Base-by-base conservation (phyloP, 2,329 filamentous ascomycete genomes). In the Lecanosticta acicola region DNA sequence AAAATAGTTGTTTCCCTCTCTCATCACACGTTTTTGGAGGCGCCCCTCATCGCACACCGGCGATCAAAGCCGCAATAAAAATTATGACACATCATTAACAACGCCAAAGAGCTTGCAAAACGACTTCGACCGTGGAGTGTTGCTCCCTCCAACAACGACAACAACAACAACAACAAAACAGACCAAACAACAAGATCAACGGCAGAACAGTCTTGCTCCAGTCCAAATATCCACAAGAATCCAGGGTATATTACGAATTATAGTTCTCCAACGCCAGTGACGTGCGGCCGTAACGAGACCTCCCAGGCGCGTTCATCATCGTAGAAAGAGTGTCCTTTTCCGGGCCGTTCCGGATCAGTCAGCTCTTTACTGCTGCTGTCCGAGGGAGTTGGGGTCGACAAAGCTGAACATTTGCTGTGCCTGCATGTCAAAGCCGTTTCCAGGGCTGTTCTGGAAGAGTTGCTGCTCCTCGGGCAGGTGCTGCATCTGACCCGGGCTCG, bases 401-500 rank as follows among this genome's bases (percentile, higher is more conserved):
- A 70, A 70, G 54, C 68, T 67, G 52, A 70, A 73, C 56, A 71
- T 68, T 45, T 71, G 69, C 47, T 71, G 63, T 34, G 68, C 68
- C 40, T 71, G 65, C 68, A 73, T 70, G 54, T 73, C 70, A 26
- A 61, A 54, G 24, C 59, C 59, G 64, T 71, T 50, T 61, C 61
- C 57, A 19, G 61, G 62, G 14, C 60, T 65, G 13, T 56, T 55
- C 18, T 63, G 59, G 48, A 59, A 64, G 45, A 63, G 57, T 39
- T 58, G 53, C 36, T 61, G 59, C 16, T 64, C 63, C 16, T 63
- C 56, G 21, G 56, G 43, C 11, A 62, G 33, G n/a, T 63, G 59
- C 16, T 59, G 59, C 59, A 66, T 60, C 40, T 63, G 61, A 3
- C 61, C 59, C 5, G 64, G 64, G 43, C 63, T 65, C 14, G 66